Conservation (phyloP, 1,284 basidiomycete species). For the Rhizoctonia solani region DNA sequence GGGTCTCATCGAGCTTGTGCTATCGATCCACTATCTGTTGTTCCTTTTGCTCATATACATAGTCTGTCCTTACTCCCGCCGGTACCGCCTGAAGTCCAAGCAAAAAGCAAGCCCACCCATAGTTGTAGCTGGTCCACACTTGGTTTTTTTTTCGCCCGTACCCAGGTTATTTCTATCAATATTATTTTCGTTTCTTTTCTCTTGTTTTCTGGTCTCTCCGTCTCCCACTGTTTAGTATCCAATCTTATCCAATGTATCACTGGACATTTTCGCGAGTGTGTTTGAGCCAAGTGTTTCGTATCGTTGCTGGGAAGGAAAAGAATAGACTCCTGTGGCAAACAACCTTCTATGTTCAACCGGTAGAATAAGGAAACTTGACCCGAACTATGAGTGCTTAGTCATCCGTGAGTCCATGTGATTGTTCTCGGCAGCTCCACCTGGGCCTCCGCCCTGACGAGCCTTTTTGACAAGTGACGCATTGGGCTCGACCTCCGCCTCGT, state of each 20-base stretch:
- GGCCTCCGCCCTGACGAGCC: no score
- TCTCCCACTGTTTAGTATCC: not conserved
- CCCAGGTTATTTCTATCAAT: conserved; percentile 30
- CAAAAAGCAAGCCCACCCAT: no score
- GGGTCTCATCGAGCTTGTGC: not conserved
- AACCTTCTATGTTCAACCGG: no score
- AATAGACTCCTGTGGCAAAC: no score
- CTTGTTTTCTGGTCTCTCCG: no score
- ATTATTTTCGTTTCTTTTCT: conserved; percentile 11
- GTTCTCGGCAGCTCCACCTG: no score
- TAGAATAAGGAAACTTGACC: no score
- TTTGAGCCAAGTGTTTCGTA: no score
- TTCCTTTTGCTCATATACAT: not conserved
- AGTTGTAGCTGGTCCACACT: not conserved
- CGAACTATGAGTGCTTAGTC: no score
- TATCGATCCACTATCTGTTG: not conserved
- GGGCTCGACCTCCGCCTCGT: not conserved
- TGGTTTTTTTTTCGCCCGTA: not conserved
- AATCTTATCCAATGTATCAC: not conserved
- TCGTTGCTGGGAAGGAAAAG: no score
- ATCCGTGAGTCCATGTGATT: no score
- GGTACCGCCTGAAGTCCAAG: conserved; percentile 17
- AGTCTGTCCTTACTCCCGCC: conserved; percentile 22
- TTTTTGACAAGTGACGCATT: not conserved
- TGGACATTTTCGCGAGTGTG: not conserved